Percentiles rank a stretch among this genome's conserved stretches.
These are phyloP conservation scores for Erodium maritimum DNA, from an alignment of 345 rosid genomes.

Conservation along the genomic window DNA sequence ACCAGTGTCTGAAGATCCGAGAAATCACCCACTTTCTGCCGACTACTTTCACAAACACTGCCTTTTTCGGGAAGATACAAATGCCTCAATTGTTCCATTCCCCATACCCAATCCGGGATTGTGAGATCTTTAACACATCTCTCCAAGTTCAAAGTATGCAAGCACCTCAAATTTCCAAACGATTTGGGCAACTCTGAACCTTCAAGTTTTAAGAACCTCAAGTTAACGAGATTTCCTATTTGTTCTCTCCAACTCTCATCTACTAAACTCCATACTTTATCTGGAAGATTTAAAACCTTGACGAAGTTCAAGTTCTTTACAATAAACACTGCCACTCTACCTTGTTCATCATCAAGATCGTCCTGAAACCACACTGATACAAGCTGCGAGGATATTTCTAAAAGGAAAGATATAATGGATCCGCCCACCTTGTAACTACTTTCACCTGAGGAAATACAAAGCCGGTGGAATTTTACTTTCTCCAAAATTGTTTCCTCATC, in stretches of 20 bases:
- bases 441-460: not conserved
- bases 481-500: not conserved
- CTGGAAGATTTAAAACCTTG: not conserved
- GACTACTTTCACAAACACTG: not conserved
- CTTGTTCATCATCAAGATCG: too few relatives aligned
- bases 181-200: not conserved
- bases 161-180: not conserved
- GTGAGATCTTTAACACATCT: not conserved
- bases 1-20: not conserved
- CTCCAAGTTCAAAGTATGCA: not conserved
- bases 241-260: not conserved
- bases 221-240: not conserved
- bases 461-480: not conserved
- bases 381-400: not conserved
- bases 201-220: not conserved
- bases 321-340: too few relatives aligned
- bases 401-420: not conserved
- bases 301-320: not conserved
- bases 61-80: not conserved
- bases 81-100: slow-evolving; percentile 3
- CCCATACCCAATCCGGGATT: slow-evolving; percentile 4
- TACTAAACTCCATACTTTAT: not conserved
- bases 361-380: not conserved
- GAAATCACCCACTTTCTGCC: not conserved
- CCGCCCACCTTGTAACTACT: not conserved